Conservation (phyloP, 371 early-diverging fungal genomes). For the Mucor lusitanicus region DNA sequence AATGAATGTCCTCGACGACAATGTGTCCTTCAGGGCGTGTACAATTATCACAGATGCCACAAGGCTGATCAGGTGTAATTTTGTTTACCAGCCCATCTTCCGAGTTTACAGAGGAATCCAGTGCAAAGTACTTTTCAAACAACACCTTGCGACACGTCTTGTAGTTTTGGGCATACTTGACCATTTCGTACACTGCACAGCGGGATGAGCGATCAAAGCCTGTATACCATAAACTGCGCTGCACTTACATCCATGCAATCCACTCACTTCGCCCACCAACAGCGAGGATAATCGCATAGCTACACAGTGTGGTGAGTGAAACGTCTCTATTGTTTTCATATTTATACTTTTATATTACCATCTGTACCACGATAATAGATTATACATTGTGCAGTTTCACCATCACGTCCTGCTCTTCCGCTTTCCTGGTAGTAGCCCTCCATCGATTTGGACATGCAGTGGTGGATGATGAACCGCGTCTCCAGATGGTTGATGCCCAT, state of each 20-base stretch:
- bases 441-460: slow-evolving; percentile 79
- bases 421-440: slow-evolving; percentile 96
- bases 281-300: slow-evolving; percentile 62
- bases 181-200: slow-evolving; percentile 59
- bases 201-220: too few relatives aligned
- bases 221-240: too few relatives aligned
- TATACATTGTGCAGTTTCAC: slow-evolving; percentile 71
- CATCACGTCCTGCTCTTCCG: slow-evolving; percentile 87
- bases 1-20: slow-evolving; percentile 33
- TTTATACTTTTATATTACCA: slow-evolving; percentile 26
- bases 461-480: slow-evolving; percentile 88
- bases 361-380: slow-evolving; percentile 75
- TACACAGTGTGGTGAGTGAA: slow-evolving; percentile 7
- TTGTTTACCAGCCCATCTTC: slow-evolving; percentile 29
- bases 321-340: neutral
- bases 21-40: slow-evolving; percentile 17
- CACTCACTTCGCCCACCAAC: slow-evolving; percentile 67
- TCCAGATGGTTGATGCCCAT: slow-evolving; percentile 90
- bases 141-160: slow-evolving; percentile 66
- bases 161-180: slow-evolving; percentile 67
- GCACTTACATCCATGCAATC: slow-evolving; percentile 52
- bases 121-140: slow-evolving; percentile 65
- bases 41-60: slow-evolving; percentile 62
- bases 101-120: slow-evolving; percentile 24
- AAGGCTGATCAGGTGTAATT: slow-evolving; percentile 41